Evolutionary conservation across 2,329 filamentous ascomycete genomes (phyloP).

Genomic region (Epichloe gansuensis): DNA sequence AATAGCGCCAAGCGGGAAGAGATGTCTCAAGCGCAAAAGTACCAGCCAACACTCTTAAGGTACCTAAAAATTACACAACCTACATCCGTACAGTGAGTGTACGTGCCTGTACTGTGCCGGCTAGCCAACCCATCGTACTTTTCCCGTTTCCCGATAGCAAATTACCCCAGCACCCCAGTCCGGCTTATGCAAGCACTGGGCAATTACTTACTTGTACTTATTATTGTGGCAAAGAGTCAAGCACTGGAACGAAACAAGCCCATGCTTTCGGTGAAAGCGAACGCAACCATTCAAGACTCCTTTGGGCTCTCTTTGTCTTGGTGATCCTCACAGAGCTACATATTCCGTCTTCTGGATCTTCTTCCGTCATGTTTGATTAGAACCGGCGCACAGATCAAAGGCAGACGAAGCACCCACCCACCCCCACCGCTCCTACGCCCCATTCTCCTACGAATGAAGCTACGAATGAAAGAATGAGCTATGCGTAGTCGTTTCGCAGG

Average conservation of each 20-base stretch:
- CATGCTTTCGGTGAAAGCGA: neutral
- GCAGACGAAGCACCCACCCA: neutral
- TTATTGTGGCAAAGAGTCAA: too few species aligned
- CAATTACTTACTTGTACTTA: too few species aligned
- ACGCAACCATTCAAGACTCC: neutral
- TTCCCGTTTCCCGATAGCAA: neutral
- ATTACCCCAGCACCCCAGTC: neutral
- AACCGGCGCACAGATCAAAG: neutral
- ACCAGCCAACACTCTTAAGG: too few species aligned
- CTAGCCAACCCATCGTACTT: neutral
- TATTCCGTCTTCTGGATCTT: neutral
- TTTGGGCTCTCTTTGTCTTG: neutral
- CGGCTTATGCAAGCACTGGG: neutral
- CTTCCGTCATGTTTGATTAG: neutral
- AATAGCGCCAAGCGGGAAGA: neutral
- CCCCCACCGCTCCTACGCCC: neutral
- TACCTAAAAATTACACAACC: too few species aligned
- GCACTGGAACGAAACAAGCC: neutral
- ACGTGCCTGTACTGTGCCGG: too few species aligned
- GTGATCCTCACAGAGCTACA: neutral
- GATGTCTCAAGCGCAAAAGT: neutral
- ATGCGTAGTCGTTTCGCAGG: neutral
- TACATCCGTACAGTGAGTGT: too few species aligned
- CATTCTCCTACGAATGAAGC: neutral
- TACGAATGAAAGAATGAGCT: neutral